phyloP scores from a whole-genome alignment of 2,329 filamentous ascomycete species.

The Setomelanomma holmii region DNA sequence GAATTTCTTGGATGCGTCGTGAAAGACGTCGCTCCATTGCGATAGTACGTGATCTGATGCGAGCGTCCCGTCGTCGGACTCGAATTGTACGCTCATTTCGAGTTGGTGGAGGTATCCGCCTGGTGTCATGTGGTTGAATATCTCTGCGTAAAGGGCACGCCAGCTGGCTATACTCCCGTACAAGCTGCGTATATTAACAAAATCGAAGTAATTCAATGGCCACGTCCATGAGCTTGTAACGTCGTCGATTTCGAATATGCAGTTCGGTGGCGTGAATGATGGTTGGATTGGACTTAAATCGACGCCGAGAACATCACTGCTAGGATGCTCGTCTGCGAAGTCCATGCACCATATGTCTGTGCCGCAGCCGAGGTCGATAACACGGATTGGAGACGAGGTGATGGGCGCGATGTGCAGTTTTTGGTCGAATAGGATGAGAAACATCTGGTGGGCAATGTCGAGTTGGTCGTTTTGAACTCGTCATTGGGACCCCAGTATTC shows the following conservation, averaged over 20 bases:
- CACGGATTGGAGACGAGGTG: conserved; percentile 10
- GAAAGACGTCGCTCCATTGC: conserved; percentile 35
- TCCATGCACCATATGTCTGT: conserved; percentile 41
- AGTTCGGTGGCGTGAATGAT: conserved; percentile 52
- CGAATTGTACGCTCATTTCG: conserved; percentile 51
- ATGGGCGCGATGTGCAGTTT: conserved; percentile 35
- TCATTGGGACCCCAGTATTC: conserved; percentile 44
- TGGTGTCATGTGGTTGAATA: conserved; percentile 35
- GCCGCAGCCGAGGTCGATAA: conserved; percentile 36
- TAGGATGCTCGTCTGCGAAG: conserved; percentile 32
- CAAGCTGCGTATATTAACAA: conserved; percentile 53
- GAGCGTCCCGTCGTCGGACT: conserved; percentile 48
- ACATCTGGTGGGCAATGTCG: conserved; percentile 39
- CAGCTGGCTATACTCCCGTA: conserved; percentile 54
- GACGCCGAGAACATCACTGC: conserved; percentile 53
- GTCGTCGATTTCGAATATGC: conserved; percentile 56
- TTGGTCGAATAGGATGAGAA: conserved; percentile 27
- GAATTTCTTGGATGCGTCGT: conserved; percentile 29
- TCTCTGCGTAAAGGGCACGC: conserved; percentile 46
- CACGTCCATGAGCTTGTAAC: conserved; percentile 49
- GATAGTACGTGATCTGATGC: conserved; percentile 35
- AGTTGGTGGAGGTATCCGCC: conserved; percentile 51
- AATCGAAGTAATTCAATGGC: conserved; percentile 40
- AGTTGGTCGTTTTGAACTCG: conserved; percentile 35
- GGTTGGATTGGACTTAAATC: conserved; percentile 59